Base-by-base conservation (phyloP, 78 protist genomes). In the Bodo saltans region DNA sequence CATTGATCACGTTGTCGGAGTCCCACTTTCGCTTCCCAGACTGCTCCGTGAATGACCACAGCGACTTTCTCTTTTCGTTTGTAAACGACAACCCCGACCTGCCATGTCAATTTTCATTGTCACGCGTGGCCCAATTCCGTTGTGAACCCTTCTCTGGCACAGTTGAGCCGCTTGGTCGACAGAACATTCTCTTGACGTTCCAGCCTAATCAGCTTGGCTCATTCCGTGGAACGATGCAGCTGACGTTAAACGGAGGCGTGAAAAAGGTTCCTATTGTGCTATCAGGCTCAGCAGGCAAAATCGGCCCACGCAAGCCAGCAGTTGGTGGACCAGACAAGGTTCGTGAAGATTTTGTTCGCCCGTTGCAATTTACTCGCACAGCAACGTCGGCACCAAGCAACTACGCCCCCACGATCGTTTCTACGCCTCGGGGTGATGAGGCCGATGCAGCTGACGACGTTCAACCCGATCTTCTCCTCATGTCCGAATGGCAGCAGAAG, bases 201-300 rank as follows among this genome's bases (percentile, higher is more conserved):
- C 28, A 40, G 30, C 86, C 86, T 32, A 68, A 33, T 76, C 86
- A 83, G 35, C 78, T 83, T 32, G 86, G 86, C 37, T 12, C 11
- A 35, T 83, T 83, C 39, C 17, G 37, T 34, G 29, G 34, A 12
- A 17, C 12, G 32, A 17, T 83, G 71, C 8, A 8, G 72, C 78
- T 83, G 68, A 3, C 21, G 28, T 37, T 78, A 4, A 39, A 38
- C 76, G 52, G 21, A 3, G 86, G 86, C 32, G 32, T 71, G 37
- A 41, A 47, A 33, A 21, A 4, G 26, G 38, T 83, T 26, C 78
- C 78, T 11, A 2, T 83, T 35, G 27, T 2, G 28, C 78, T 83
- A 33, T 27, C 37, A n/a, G 86, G 86, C 42, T 1, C 72, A 2
- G 17, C 86, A 1, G 3, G 53, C 17, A 3, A 2, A 2, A 28